Evolutionary conservation across 2,329 filamentous ascomycete genomes (phyloP), one percentile per base, ranked within the genome.

Genomic region (Colletotrichum plurivorum): DNA sequence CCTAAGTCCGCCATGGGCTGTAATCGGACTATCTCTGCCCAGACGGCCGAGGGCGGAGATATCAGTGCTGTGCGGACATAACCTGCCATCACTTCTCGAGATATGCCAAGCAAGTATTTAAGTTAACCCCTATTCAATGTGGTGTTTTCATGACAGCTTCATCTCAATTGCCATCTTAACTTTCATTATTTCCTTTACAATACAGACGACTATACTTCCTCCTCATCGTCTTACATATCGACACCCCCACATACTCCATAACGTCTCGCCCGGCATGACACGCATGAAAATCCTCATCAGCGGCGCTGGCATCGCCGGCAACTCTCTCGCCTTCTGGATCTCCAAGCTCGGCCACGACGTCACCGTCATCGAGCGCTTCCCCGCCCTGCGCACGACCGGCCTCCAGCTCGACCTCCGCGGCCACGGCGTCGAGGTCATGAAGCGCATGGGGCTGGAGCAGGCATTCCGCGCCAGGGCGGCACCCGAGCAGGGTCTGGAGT

Each of bases 371-470:
- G 84, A 85, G 71, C 76, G 79, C 1, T 80, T 75, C 55, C 74
- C 81, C 0, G 59, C n/a, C 45, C 64, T 88, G 0, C 82, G 87
- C 2, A 76, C 80, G 1, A 79, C 79, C 0, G 88, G 88, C 0
- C 82, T 84, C 4, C 86, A 88, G 56, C 76, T 90, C 31, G 88
- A 90, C 73, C 77, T 90, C 2, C 83, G 85, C 3, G 84, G 81
- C 13, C 81, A 83, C 22, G 87, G 84, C 0, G 81, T 89, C 52
- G 79, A 85, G 18, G 82, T 87, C 8, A 75, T 88, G 16, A 82
- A 79, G 63, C 81, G 81, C 3, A 87, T 89, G 86, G 86, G 85
- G 0, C 75, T 89, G 3, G 76, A 85, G 39, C 73, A 83, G 6
- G 77, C 74, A 0, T 78, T 89, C 39, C 80, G 81, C 7, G 72